Conservation (phyloP, 2,329 filamentous ascomycete species). For the Drechslerella dactyloides region DNA sequence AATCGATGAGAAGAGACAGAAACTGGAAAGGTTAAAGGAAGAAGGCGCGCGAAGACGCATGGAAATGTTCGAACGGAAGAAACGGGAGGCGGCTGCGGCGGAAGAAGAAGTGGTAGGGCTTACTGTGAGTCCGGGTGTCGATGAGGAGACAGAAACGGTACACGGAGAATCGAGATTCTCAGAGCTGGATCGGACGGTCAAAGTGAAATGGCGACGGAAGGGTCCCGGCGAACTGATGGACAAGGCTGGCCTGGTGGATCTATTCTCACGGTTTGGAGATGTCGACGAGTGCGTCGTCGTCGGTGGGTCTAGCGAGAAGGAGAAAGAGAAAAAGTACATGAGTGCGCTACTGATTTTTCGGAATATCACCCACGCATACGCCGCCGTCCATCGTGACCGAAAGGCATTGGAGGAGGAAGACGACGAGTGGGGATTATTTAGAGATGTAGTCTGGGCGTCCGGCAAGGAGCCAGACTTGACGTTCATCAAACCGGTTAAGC, state of each 20-base stretch:
- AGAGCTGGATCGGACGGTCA: constrained; percentile 62
- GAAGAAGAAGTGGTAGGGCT: constrained; percentile 55
- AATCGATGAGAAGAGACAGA: constrained; percentile 56
- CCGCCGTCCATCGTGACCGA: constrained; percentile 51
- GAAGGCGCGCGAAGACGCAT: constrained; percentile 59
- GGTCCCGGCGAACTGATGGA: constrained; percentile 56
- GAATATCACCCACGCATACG: constrained; percentile 53
- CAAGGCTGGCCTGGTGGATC: constrained; percentile 57
- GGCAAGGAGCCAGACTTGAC: constrained; percentile 54
- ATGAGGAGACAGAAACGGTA: constrained; percentile 26
- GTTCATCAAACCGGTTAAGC: constrained; percentile 30
- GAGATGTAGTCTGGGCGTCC: constrained; percentile 53
- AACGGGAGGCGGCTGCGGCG: constrained; percentile 60
- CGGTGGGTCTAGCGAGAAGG: constrained; percentile 12
- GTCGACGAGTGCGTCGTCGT: constrained; percentile 57
- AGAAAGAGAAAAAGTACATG: constrained; percentile 50
- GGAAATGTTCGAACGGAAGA: constrained; percentile 60
- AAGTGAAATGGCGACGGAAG: constrained; percentile 59
- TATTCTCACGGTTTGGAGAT: constrained; percentile 61
- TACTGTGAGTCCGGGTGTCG: constrained; percentile 56
- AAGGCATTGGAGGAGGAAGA: constrained; percentile 32
- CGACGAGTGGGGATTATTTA: constrained; percentile 49
- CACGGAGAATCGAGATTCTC: constrained; percentile 55
- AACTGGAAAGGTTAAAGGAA: constrained; percentile 55
- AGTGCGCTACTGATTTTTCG: constrained; percentile 54